Percentiles rank a stretch among this genome's conserved stretches.
These are phyloP conservation scores for Teratosphaeria epicoccoides DNA, from an alignment of 2,329 filamentous ascomycete species.

Conservation along the genomic window DNA sequence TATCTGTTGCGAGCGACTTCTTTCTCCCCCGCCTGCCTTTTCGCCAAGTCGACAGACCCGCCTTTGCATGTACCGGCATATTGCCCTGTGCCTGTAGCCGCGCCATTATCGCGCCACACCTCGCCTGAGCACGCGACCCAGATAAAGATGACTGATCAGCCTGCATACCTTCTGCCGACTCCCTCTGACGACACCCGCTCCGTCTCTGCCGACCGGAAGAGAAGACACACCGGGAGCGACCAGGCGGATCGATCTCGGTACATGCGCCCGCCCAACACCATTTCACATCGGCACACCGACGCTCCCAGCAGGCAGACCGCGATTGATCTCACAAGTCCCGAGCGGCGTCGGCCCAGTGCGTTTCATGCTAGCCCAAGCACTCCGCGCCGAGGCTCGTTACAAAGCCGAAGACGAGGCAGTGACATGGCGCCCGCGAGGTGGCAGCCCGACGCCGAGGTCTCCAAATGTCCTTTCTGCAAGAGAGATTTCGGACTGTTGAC, in stretches of 20 bases:
- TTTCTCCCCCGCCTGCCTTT: too few relatives aligned
- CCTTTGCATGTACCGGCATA: not conserved
- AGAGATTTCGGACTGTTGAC: conserved; percentile 73
- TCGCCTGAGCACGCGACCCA: not conserved
- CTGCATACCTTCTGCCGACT: not conserved
- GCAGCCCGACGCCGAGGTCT: conserved; percentile 80
- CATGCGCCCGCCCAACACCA: conserved; percentile 1
- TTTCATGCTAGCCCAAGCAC: not conserved
- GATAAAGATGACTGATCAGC: not conserved
- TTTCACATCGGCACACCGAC: not conserved
- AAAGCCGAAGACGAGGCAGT: conserved; percentile 17
- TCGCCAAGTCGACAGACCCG: not conserved
- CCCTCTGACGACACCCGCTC: not conserved
- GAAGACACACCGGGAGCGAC: conserved; percentile 17
- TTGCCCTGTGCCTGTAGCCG: not conserved
- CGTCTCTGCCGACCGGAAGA: conserved; percentile 18
- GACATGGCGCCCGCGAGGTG: conserved; percentile 59
- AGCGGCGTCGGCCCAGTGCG: conserved; percentile 2
- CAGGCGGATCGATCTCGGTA: conserved; percentile 6
- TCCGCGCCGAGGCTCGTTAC: conserved; percentile 1
- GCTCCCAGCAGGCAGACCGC: conserved; percentile 10
- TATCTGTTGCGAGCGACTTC: too few relatives aligned
- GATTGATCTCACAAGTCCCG: conserved; percentile 18
- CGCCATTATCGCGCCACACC: conserved; percentile 1
- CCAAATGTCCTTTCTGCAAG: conserved; percentile 73